A percentile compares a stretch with the other conserved stretches of the same genome.
phyloP scores from a whole-genome alignment of 139 green algal species.

The Picochlorum costavermella region DNA sequence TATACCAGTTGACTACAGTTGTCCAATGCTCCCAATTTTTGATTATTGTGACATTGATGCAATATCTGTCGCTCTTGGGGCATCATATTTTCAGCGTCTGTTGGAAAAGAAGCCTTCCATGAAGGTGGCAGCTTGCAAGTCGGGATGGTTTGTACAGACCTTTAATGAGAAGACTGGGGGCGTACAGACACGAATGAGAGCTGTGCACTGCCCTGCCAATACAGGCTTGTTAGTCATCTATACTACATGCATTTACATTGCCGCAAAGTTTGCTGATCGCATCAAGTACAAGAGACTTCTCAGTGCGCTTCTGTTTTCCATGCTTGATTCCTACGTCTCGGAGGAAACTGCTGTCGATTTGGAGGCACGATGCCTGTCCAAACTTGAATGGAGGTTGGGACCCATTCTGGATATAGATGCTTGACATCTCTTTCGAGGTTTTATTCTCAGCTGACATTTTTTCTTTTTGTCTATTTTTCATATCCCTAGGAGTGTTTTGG shows the following conservation, averaged over 20 bases:
- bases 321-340: background rate
- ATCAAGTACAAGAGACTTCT: slow-evolving; percentile 1
- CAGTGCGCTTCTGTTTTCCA: background rate
- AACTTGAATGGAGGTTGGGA: background rate
- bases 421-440: too few relatives aligned
- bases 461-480: too few relatives aligned
- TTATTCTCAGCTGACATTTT: too few relatives aligned
- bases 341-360: background rate
- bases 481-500: too few relatives aligned
- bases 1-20: background rate
- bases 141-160: background rate
- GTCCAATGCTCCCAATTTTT: background rate
- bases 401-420: background rate
- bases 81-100: slow-evolving; percentile 25
- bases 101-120: background rate
- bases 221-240: background rate
- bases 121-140: background rate
- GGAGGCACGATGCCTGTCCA: background rate
- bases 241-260: background rate
- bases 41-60: slow-evolving; percentile 6
- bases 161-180: background rate
- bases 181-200: background rate
- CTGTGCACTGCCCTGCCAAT: background rate
- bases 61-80: slow-evolving; percentile 14
- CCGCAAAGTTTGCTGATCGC: slow-evolving; percentile 1